Percentiles rank a stretch among this genome's conserved stretches.
phyloP scores from a whole-genome alignment of 768 basidiomycete genomes.

The Russula virescens region DNA sequence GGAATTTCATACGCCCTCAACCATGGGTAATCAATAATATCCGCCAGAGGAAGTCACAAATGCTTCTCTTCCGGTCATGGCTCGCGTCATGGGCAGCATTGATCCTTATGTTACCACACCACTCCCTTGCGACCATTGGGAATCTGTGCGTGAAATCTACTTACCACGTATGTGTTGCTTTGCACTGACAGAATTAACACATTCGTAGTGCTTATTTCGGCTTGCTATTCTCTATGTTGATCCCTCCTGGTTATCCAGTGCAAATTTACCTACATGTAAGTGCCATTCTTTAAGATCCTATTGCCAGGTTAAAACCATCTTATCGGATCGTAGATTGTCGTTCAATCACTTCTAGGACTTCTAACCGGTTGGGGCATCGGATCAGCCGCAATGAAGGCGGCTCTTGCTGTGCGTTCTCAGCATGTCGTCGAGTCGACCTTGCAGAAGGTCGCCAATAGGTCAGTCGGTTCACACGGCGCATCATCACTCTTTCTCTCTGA shows the following conservation, averaged over 20 bases:
- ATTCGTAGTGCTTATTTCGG: slow-evolving; percentile 13
- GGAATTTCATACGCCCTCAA: slow-evolving; percentile 16
- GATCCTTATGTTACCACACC: slow-evolving; percentile 36
- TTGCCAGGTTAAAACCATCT: slow-evolving; percentile 32
- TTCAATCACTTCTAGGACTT: slow-evolving; percentile 34
- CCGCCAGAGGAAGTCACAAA: slow-evolving; percentile 33
- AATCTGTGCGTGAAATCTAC: slow-evolving; percentile 35
- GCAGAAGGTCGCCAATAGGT: slow-evolving; percentile 26
- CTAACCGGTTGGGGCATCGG: slow-evolving; percentile 52
- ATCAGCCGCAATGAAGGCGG: slow-evolving; percentile 47
- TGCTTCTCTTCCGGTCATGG: slow-evolving; percentile 38
- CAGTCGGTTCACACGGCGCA: neutral
- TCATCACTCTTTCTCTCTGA: neutral
- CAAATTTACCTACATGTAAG: slow-evolving; percentile 8
- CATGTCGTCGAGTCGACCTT: slow-evolving; percentile 28
- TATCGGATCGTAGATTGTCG: neutral
- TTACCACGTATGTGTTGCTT: neutral
- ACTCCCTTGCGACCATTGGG: slow-evolving; percentile 35
- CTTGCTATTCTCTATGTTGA: slow-evolving; percentile 4
- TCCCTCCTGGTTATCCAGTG: slow-evolving; percentile 18
- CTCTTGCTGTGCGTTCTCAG: slow-evolving; percentile 36
- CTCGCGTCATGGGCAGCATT: slow-evolving; percentile 36
- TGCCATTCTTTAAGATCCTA: slow-evolving; percentile 27
- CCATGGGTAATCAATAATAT: slow-evolving; percentile 37
- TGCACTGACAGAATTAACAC: neutral